phyloP scores from a whole-genome alignment of 371 early-diverging fungal species.

The Circinella minor region DNA sequence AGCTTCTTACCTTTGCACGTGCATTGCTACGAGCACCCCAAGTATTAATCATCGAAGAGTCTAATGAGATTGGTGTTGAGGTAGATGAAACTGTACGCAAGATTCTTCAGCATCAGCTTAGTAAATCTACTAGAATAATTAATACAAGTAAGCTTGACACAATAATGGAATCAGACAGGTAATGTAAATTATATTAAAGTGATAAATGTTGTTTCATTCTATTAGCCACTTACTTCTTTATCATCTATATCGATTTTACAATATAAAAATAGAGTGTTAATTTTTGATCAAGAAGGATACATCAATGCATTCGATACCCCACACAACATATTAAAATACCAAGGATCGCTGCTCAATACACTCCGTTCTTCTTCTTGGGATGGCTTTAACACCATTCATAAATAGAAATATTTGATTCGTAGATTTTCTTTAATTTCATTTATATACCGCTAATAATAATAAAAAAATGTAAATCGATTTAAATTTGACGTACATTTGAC shows the following conservation, averaged over 20 bases:
- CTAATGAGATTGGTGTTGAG: slow-evolving; percentile 84
- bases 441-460: no score
- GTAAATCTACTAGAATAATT: slow-evolving; percentile 85
- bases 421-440: no score
- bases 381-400: background rate
- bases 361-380: background rate
- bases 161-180: slow-evolving; percentile 74
- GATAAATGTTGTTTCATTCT: background rate
- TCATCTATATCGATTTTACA: background rate
- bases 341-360: background rate
- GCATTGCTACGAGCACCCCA: slow-evolving; percentile 76
- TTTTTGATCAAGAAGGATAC: background rate
- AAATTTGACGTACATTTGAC: no score
- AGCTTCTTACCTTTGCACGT: slow-evolving; percentile 85
- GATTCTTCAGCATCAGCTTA: slow-evolving; percentile 86
- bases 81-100: slow-evolving; percentile 82
- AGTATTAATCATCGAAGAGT: slow-evolving; percentile 90
- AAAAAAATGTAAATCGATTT: no score
- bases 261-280: background rate
- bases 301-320: background rate
- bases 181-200: slow-evolving; percentile 20
- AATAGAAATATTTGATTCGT: background rate
- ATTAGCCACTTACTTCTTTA: background rate
- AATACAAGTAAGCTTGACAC: slow-evolving; percentile 93
- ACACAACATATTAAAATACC: background rate